Evolutionary conservation across 768 basidiomycete species (phyloP), one percentile per base, ranked within the genome.

Genomic region (Mycena alexandri): DNA sequence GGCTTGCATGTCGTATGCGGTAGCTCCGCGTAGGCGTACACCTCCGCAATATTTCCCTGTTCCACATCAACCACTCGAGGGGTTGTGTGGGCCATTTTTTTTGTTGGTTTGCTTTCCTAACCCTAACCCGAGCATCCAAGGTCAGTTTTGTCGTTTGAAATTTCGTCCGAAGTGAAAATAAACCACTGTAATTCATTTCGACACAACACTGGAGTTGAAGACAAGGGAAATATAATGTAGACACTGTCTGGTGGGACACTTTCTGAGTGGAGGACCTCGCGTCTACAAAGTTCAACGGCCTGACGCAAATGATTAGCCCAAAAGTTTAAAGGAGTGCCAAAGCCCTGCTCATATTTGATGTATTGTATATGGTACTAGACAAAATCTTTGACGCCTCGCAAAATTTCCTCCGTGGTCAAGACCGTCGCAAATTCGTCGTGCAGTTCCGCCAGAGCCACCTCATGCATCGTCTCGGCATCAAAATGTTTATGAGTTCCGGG

Each of bases 361-460:
- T n/a, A n/a, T 6, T 29, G 29, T 29, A 29, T 29, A 29, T 29
- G 29, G 4, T 51, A 34, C 36, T 46, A 17, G 3, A 51, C 33
- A 24, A 34, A 10, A 12, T 11, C n/a, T 24, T 67, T 55, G 24
- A 59, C 25, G 16, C 54, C 48, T 2, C 14, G 52, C 21, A 74
- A 2, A 17, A 73, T 59, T 25, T 72, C 69, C 29, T 63, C 59
- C 22, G 74, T 65, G 3, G 70, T 70, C 17, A 73, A 67, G 0
- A 76, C 70, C 24, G 70, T 65, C 13, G 74, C 74, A 67, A 76
- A 75, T 57, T 76, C 75, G 21, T 67, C 72, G 52, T 76, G 71
- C 25, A 76, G 56, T 60, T 72, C 70, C 0, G 72, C 29, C 53
- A 75, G 55, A 6, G 72, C 69, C 9, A 75, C 71, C 22, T 75